Evolutionary conservation across 225 moss, liverwort and hornwort species (phyloP), one percentile per base, ranked within the genome.

Genomic region (Physcomitrellopsis africana): DNA sequence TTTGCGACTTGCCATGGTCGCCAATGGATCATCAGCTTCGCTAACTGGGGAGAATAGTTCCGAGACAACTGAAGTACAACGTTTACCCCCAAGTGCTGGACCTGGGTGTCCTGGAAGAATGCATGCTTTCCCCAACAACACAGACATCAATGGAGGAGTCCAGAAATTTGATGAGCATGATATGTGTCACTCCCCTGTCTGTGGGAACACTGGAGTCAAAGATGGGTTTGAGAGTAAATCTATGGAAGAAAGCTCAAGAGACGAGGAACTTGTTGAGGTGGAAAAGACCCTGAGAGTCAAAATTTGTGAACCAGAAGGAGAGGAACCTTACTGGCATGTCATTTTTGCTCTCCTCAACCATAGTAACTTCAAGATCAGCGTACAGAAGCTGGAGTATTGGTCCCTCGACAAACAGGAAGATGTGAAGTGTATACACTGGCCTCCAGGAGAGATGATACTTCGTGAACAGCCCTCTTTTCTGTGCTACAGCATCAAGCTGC

Each of bases 261-360:
- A 37, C 32, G 32, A 45, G 63, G 67, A 74, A 45, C 61, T 66
- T 77, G 63, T 73, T 24, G 61, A 74, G 43, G 72, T 75, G 68
- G 76, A 79, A 69, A 73, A 80, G 76, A 79, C 60, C 58, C 37
- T 66, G 23, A 61, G 70, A 70, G 82, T 62, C 80, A 82, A 81
- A 67, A 66, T 75, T 44, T 71, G 77, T 74, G 67, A 70, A 57
- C 45, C 76, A 43, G 80, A 67, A 41, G 74, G 70, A 27, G 62
- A 74, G 19, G 74, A 80, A 62, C 74, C 82, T 29, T 74, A 86
- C 77, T 83, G 86, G 77, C 71, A 77, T 74, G 82, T 82, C 80
- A 77, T 82, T 57, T 75, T 80, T 46, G 74, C 69, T 17, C 80
- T 75, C 49, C 55, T 70, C 44, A 77, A 83, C 37, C 42, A 63